These are phyloP conservation scores for Nitzschia sp. DNA, from an alignment of 108 stramenopile genomes.

Conservation along the genomic window DNA sequence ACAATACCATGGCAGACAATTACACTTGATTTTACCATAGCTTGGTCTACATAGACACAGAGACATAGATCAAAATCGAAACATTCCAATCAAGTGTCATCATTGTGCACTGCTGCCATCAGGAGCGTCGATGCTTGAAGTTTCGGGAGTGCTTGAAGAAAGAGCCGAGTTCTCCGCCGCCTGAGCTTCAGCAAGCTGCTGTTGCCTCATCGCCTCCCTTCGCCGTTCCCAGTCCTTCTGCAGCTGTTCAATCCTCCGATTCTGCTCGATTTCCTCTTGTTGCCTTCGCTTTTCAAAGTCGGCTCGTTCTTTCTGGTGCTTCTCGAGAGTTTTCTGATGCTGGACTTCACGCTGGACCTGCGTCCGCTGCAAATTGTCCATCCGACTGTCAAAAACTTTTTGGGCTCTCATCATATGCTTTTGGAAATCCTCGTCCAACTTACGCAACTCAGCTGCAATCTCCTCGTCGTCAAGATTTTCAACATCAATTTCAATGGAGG, in stretches of 20 bases:
- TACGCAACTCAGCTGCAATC: slow-evolving; percentile 60
- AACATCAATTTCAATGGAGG: slow-evolving; percentile 30
- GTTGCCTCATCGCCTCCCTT: slow-evolving; percentile 29
- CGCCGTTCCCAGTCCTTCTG: slow-evolving; percentile 58
- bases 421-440: slow-evolving; percentile 75
- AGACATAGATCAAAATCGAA: slow-evolving; percentile 3
- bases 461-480: slow-evolving; percentile 44
- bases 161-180: neutral
- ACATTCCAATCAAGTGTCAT: neutral
- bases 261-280: slow-evolving; percentile 81
- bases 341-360: slow-evolving; percentile 78
- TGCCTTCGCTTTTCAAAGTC: slow-evolving; percentile 86
- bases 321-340: slow-evolving; percentile 82
- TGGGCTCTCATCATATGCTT: slow-evolving; percentile 79
- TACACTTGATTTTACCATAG: slow-evolving; percentile 7
- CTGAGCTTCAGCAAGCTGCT: slow-evolving; percentile 11
- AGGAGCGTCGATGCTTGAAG: neutral
- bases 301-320: slow-evolving; percentile 81
- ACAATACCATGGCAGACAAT: neutral
- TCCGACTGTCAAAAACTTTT: slow-evolving; percentile 80
- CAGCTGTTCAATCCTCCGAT: slow-evolving; percentile 69
- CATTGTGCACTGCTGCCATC: neutral
- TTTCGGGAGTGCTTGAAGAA: neutral
- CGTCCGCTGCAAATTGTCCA: slow-evolving; percentile 84
- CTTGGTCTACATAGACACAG: neutral